Evolutionary conservation across 1,284 basidiomycete genomes (phyloP), one percentile per base, ranked within the genome.

Genomic region (Ceratobasidium sp.): DNA sequence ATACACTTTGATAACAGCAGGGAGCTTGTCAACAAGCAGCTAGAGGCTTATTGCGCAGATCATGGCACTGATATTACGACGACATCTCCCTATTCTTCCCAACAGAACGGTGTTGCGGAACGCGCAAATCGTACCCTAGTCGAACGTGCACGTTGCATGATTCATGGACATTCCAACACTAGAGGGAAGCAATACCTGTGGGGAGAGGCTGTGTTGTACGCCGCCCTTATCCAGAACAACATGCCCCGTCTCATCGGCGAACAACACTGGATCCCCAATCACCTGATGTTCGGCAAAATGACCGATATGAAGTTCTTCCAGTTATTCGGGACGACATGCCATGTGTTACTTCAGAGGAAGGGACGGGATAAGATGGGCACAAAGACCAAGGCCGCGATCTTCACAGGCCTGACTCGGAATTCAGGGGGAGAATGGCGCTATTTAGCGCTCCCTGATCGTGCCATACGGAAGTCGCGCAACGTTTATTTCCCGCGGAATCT

Each of bases 61-160:
- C 33, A 29, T 15, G 51, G 65, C 1, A 67, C 51, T 8, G 47
- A 67, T 44, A 67, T 67, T 11, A 67, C 65, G 1, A 67, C 65
- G 5, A 78, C 79, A 0, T 66, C 76, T 0, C 78, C 79, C 2
- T 78, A 81, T 63, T 77, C 78, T 2, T 80, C 78, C 15, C 76
- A 80, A 66, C 72, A 76, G 17, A 82, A 82, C 47, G 80, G 81
- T 14, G 72, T 76, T 0, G 80, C 80, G 0, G 81, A 83, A 63
- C 76, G 80, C 1, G 33, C 78, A 44, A 82, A 81, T 64, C 67
- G 79, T 2, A 74, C 74, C 1, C 73, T 75, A 11, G 56, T 57
- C 53, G 66, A 75, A 1, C 65, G 66, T 4, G 44, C 77, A 2
- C 7, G 56, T 2, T 33, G 53, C 15, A 71, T 69, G 53, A 44